Conservation (phyloP, 768 basidiomycete species). For the Boletellus ananiceps region DNA sequence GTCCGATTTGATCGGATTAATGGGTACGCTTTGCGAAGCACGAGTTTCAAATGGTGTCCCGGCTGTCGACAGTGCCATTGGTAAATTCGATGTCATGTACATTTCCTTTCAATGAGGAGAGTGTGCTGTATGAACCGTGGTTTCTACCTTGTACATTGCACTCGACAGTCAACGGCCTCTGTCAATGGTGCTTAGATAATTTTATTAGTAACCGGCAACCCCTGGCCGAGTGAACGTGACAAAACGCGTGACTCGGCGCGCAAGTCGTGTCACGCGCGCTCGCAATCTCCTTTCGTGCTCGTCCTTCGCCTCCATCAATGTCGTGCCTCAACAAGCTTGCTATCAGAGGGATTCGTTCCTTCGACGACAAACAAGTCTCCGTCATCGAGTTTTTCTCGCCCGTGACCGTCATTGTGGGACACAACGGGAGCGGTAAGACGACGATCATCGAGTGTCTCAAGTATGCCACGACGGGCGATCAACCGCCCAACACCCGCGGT, state of each 20-base stretch:
- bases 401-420: conserved; percentile 96
- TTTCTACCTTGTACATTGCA: too few species aligned
- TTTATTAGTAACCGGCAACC: too few species aligned
- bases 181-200: too few species aligned
- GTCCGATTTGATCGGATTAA: too few species aligned
- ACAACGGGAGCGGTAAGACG: conserved; percentile 98
- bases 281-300: background rate
- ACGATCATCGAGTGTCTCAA: conserved; percentile 99
- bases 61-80: too few species aligned
- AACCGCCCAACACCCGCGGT: conserved; percentile 94
- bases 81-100: too few species aligned
- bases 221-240: background rate
- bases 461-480: conserved; percentile 97
- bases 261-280: conserved; percentile 1
- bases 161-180: too few species aligned
- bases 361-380: conserved; percentile 91
- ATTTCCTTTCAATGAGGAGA: too few species aligned
- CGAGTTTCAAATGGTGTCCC: too few species aligned
- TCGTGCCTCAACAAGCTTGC: conserved; percentile 88
- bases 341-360: conserved; percentile 90
- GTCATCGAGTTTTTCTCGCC: conserved; percentile 97
- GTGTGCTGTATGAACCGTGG: too few species aligned
- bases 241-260: conserved; percentile 1
- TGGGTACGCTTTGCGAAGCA: too few species aligned
- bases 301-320: conserved; percentile 39